phyloP scores from a whole-genome alignment of 495 filamentous ascomycete genomes.

The Daldinia vernicosa region DNA sequence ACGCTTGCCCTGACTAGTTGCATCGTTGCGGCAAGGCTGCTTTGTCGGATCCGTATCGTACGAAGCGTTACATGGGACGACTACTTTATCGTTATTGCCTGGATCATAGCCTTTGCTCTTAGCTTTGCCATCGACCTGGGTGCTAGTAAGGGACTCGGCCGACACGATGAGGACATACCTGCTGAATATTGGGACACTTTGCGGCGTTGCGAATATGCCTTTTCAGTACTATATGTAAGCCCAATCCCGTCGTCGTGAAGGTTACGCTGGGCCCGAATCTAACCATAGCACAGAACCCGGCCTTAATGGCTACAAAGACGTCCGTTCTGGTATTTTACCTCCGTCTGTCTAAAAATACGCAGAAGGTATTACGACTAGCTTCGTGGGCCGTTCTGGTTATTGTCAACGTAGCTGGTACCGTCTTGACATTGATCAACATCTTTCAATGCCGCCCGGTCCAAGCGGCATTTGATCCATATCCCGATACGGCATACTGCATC shows the following conservation, averaged over 20 bases:
- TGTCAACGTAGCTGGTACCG: slow-evolving; percentile 79
- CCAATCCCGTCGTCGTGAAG: neutral
- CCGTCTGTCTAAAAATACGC: slow-evolving; percentile 76
- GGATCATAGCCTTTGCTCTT: slow-evolving; percentile 82
- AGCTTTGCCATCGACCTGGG: slow-evolving; percentile 80
- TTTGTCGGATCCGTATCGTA: slow-evolving; percentile 78
- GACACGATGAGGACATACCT: slow-evolving; percentile 73
- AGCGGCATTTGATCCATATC: slow-evolving; percentile 65
- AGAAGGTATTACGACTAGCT: slow-evolving; percentile 70
- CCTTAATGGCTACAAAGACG: slow-evolving; percentile 86
- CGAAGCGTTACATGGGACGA: slow-evolving; percentile 76
- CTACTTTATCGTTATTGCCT: slow-evolving; percentile 84
- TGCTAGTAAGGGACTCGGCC: slow-evolving; percentile 73
- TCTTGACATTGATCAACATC: slow-evolving; percentile 85
- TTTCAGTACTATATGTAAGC: slow-evolving; percentile 84
- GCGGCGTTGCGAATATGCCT: slow-evolving; percentile 78
- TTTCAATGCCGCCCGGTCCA: slow-evolving; percentile 84
- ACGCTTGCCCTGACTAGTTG: slow-evolving; percentile 72
- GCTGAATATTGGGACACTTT: slow-evolving; percentile 56
- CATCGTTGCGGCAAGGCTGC: slow-evolving; percentile 76
- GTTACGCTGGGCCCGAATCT: slow-evolving; percentile 24
- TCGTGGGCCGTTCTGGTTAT: slow-evolving; percentile 75
- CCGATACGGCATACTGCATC: slow-evolving; percentile 63
- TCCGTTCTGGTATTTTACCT: slow-evolving; percentile 93
- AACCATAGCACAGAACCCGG: slow-evolving; percentile 74